phyloP scores from a whole-genome alignment of 148 eudicot species.

The Diospyros kaki region DNA sequence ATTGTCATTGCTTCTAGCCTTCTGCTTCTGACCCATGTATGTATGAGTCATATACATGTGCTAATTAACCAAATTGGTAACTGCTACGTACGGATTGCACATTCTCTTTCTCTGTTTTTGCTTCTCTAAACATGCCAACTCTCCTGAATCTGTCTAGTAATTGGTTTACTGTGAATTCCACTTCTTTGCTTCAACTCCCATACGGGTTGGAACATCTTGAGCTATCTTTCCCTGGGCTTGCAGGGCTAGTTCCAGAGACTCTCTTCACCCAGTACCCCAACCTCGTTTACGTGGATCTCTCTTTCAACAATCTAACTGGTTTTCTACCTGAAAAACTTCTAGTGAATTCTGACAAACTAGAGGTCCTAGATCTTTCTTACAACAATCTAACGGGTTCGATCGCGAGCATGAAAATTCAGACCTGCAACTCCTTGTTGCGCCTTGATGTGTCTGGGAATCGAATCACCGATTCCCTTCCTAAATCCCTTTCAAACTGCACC shows the following conservation, averaged over 20 bases:
- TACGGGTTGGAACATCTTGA: conserved; percentile 42
- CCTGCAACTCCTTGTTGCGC: conserved; percentile 32
- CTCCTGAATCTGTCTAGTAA: conserved; percentile 66
- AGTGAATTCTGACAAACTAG: conserved; percentile 33
- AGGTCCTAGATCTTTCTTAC: conserved; percentile 58
- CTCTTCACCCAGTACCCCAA: conserved; percentile 42
- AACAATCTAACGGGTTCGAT: conserved; percentile 48
- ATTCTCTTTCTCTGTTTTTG: conserved; percentile 46
- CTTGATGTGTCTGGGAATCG: conserved; percentile 57
- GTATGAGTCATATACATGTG: too few species aligned
- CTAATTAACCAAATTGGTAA: too few species aligned
- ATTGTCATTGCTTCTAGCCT: too few species aligned
- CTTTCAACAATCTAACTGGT: conserved; percentile 65
- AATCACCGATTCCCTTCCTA: conserved; percentile 34
- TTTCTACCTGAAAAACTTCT: conserved; percentile 40
- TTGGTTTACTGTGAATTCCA: conserved; percentile 47
- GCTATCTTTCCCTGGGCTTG: conserved; percentile 49
- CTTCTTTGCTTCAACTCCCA: conserved; percentile 66
- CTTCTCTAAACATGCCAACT: conserved; percentile 54
- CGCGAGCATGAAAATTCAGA: conserved; percentile 29
- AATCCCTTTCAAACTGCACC: conserved; percentile 41
- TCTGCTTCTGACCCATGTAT: too few species aligned
- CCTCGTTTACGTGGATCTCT: conserved; percentile 54
- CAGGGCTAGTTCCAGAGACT: conserved; percentile 52
- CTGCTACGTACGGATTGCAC: too few species aligned